phyloP scores from a whole-genome alignment of 106 monocot genomes.

The Chionographis japonica region DNA sequence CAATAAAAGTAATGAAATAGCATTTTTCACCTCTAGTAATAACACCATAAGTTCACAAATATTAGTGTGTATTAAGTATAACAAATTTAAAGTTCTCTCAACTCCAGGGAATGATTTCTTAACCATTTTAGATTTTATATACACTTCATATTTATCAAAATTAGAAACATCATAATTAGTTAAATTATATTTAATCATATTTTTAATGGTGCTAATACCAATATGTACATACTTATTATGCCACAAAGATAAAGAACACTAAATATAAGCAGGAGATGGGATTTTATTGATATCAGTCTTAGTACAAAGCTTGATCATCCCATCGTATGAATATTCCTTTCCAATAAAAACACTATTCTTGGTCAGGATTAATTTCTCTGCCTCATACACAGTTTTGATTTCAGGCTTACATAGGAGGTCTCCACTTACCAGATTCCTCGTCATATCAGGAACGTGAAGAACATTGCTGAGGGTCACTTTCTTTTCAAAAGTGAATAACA shows the following conservation, averaged over 20 bases:
- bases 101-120: neutral
- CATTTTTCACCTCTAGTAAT: neutral
- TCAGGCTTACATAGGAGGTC: too few relatives aligned
- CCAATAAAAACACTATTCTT: neutral
- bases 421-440: too few relatives aligned
- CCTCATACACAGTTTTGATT: too few relatives aligned
- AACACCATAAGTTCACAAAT: slow-evolving; percentile 1
- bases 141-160: neutral
- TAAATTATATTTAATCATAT: neutral
- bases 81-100: neutral
- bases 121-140: neutral
- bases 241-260: neutral
- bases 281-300: neutral
- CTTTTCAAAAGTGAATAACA: too few relatives aligned
- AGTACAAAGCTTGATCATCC: neutral
- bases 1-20: neutral
- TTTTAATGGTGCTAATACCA: neutral
- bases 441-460: too few relatives aligned
- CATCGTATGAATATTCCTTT: neutral
- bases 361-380: neutral
- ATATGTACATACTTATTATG: neutral
- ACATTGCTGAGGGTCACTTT: too few relatives aligned
- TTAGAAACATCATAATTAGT: neutral
- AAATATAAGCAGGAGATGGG: neutral
- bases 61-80: neutral